These are phyloP conservation scores for Penicillium ochrochloron DNA, from an alignment of 495 filamentous ascomycete species.

Conservation along the genomic window DNA sequence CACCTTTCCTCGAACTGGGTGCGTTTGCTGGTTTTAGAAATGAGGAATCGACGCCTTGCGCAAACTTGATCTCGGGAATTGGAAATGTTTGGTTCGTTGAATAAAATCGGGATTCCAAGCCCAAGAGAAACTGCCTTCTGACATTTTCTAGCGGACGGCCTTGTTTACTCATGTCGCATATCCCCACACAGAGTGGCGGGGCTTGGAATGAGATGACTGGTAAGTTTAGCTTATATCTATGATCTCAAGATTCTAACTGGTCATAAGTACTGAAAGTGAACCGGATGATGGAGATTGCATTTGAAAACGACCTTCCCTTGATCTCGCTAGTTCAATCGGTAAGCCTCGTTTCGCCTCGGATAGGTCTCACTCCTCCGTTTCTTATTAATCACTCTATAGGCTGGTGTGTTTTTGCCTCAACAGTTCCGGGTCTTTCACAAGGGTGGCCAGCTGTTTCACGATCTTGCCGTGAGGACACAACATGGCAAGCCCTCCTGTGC, in stretches of 20 bases:
- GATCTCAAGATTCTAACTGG: neutral
- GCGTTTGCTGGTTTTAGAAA: conserved; percentile 31
- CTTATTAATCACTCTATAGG: conserved; percentile 19
- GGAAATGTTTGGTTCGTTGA: conserved; percentile 27
- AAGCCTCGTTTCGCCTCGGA: neutral
- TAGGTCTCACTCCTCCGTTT: neutral
- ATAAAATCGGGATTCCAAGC: neutral
- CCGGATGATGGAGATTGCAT: conserved; percentile 37
- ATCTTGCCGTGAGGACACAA: conserved; percentile 34
- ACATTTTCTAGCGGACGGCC: conserved; percentile 18
- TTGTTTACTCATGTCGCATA: conserved; percentile 36
- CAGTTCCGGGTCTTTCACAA: conserved; percentile 43
- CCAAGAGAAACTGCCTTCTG: neutral
- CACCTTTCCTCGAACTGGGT: conserved; percentile 30
- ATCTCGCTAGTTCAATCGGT: conserved; percentile 42
- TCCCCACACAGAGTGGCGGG: conserved; percentile 33
- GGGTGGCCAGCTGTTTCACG: conserved; percentile 40
- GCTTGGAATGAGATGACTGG: conserved; percentile 39
- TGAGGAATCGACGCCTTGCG: conserved; percentile 28
- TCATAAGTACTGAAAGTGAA: conserved; percentile 36
- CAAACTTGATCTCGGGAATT: conserved; percentile 33
- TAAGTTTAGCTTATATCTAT: neutral
- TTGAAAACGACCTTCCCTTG: conserved; percentile 37
- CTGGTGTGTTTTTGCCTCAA: conserved; percentile 40
- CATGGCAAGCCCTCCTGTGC: conserved; percentile 39